Evolutionary conservation across 805 yeast genomes (phyloP), one percentile per base, ranked within the genome.

Genomic region (Clavispora asparagi): DNA sequence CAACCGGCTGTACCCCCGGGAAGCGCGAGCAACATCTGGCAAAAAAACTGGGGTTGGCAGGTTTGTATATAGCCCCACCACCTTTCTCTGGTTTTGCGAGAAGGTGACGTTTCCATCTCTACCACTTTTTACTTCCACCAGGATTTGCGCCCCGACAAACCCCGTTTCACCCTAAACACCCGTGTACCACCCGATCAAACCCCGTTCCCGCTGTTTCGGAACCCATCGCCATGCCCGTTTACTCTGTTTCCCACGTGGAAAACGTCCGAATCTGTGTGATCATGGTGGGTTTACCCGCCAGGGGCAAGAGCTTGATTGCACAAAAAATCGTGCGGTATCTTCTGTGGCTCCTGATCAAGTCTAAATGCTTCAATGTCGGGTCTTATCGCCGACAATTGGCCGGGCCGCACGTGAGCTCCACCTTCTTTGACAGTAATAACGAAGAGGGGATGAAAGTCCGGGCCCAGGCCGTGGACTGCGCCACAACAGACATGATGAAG

Each of bases 281-380:
- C 16, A 86, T 88, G 87, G 94, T 87, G 33, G 95, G 95, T 1
- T 68, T 86, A 35, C 95, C 95, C 11, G 92, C 94, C 12, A 78
- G 98, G 47, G 99, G 99, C 3, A 94, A 94, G 65, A 86, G 96
- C 3, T 83, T 90, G 64, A 92, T 94, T 51, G 90, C 98, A 3
- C 96, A 90, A 62, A 94, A 92, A 63, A 85, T 94, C 44, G 96
- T 92, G 29, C 77, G 98, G 40, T 94, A 92, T 61, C 74, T 94
- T 44, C 82, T 90, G 30, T 94, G 99, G 99, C 75, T 92, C 35
- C 85, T 95, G 2, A 86, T 94, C 46, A 80, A 79, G 49, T 87
- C 96, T 26, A 83, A 83, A 61, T 85, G 90, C 47, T 94, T 94
- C 70, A 90, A 89, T 60, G 96, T 92, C 16, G 96, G 98, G 11